A percentile compares a stretch with the other conserved stretches of the same genome.
Evolutionary conservation across 2,329 filamentous ascomycete genomes (phyloP).

Genomic region (Xylariaceae sp.): DNA sequence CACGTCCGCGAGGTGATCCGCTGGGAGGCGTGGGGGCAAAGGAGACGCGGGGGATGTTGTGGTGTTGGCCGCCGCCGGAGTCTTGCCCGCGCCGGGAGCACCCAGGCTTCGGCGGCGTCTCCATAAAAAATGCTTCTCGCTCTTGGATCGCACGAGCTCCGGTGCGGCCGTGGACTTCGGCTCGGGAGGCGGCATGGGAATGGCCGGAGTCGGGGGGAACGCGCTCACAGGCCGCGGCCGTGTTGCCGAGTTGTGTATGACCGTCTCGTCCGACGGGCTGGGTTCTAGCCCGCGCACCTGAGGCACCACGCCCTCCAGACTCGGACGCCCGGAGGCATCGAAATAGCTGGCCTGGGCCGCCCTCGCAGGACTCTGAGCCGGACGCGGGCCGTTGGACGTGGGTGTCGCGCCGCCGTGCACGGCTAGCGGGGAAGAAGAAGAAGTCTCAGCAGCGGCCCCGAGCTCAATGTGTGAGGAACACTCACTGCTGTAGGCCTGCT

Average conservation of each 20-base stretch:
- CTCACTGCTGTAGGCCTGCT: slow-evolving; percentile 15
- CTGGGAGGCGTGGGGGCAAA: slow-evolving; percentile 7
- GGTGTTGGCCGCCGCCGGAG: too few relatives aligned
- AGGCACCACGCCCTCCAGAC: not conserved
- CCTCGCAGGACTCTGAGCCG: too few relatives aligned
- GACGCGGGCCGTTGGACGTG: too few relatives aligned
- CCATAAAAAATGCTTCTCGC: slow-evolving; percentile 26
- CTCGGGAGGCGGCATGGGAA: slow-evolving; percentile 1
- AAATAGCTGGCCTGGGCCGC: too few relatives aligned
- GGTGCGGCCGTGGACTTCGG: too few relatives aligned
- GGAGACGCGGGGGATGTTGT: slow-evolving; percentile 8
- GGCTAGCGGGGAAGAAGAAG: too few relatives aligned
- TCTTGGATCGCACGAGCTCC: slow-evolving; percentile 14
- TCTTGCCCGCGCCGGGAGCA: too few relatives aligned
- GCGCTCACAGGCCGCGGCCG: not conserved
- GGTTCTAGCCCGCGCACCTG: slow-evolving; percentile 3
- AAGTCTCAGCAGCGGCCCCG: too few relatives aligned
- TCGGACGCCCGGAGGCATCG: too few relatives aligned
- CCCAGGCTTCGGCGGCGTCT: slow-evolving; percentile 17
- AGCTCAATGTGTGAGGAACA: too few relatives aligned
- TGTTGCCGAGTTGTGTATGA: slow-evolving; percentile 16
- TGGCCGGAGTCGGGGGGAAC: not conserved
- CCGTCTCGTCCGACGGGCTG: slow-evolving; percentile 20
- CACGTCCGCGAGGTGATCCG: slow-evolving; percentile 19
- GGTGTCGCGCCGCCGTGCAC: too few relatives aligned